Base-by-base conservation (phyloP, 805 yeast genomes). In the Saturnispora diversa region DNA sequence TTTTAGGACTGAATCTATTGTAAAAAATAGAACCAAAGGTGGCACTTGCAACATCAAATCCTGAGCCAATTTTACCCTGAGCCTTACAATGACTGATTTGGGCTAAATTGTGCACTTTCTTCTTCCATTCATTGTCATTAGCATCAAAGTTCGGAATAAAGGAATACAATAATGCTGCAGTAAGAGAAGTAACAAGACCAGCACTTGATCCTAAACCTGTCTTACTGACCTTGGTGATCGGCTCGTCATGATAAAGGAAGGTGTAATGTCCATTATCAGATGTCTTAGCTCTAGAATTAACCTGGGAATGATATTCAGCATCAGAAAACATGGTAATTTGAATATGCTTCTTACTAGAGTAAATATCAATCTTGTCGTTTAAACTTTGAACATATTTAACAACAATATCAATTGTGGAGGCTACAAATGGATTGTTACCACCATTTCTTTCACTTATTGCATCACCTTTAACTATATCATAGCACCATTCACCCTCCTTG, bases 161-260 rank as follows among this genome's bases (percentile, higher is more conserved):
- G 36, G 66, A 62, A 5, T 80, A 65, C 6, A 79, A 55, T 34
- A 92, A 54, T 0, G 88, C 82, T 0, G 94, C 72, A 0, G 84
- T 75, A 2, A 88, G 67, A 1, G 83, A 88, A 1, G 94, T 74
- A 2, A 85, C 94, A 43, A 92, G 68, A 0, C 96, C 95, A 0
- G 98, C 98, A 24, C 96, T 86, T 10, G 96, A 86, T 1, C 98
- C 98, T 36, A 92, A 67, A 0, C 98, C 98, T 0, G 98, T 92
- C 56, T 92, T 92, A 2, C 95, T 77, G 5, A 87, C 95, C 26
- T 81, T 65, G 0, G 73, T 66, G 41, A 92, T 85, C 12, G 75
- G 66, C 19, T 56, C 44, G 0, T 58, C 41, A 56, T 90, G 96
- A 56, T 65, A 79, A 31, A 72, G 62, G 54, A 88, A 88, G 13